Evolutionary conservation across 2,329 filamentous ascomycete genomes (phyloP).

Genomic region (Graphilbum sp.): DNA sequence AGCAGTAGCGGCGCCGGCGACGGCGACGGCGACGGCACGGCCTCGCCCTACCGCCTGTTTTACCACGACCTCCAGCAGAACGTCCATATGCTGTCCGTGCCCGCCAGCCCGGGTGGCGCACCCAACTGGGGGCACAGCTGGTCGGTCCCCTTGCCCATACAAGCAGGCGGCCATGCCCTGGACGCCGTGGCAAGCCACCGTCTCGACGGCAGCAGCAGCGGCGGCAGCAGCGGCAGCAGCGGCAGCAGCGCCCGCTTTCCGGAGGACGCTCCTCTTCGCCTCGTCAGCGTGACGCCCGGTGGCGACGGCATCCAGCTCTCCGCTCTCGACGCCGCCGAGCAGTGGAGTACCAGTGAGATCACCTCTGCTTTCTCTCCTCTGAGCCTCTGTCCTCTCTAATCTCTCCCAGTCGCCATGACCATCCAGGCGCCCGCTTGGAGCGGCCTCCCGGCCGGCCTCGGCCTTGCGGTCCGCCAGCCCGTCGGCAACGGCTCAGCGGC

Average conservation of each 20-base stretch:
- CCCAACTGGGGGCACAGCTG: too few species aligned
- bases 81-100: background rate
- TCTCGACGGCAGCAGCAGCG: background rate
- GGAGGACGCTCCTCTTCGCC: too few species aligned
- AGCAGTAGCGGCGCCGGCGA: too few species aligned
- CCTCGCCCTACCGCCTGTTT: background rate
- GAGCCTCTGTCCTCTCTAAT: too few species aligned
- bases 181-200: background rate
- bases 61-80: background rate
- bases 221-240: background rate
- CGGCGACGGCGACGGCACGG: background rate
- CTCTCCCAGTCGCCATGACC: background rate
- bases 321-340: background rate
- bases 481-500: too few species aligned
- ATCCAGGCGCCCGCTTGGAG: background rate
- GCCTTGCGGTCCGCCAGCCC: background rate
- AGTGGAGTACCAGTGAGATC: background rate
- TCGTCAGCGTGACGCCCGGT: background rate
- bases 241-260: too few species aligned
- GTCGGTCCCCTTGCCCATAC: background rate
- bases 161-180: background rate
- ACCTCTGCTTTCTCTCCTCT: background rate
- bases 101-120: background rate
- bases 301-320: background rate
- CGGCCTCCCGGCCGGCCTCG: background rate